phyloP scores from a whole-genome alignment of 176 grass and related monocot species.

The Raddia guianensis region DNA sequence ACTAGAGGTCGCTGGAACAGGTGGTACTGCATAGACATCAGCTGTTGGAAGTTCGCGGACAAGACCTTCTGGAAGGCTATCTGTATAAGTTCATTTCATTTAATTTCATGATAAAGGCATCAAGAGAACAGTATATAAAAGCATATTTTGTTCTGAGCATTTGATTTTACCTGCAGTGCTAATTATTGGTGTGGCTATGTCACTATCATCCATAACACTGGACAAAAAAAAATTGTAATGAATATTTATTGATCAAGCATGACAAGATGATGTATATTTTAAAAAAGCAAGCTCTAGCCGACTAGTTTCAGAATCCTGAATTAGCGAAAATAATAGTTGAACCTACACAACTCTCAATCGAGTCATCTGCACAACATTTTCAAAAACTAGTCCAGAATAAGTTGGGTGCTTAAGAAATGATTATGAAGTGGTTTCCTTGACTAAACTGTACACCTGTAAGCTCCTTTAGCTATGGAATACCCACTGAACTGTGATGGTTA shows the following conservation, averaged over 20 bases:
- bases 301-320: constrained; percentile 18
- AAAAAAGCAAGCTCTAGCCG: constrained; percentile 11
- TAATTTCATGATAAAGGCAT: neutral
- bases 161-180: constrained; percentile 36
- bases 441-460: neutral
- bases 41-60: constrained; percentile 83
- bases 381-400: neutral
- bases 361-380: neutral
- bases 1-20: constrained; percentile 18
- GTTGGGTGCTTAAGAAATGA: constrained; percentile 9
- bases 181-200: constrained; percentile 36
- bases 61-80: constrained; percentile 88
- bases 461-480: constrained; percentile 10
- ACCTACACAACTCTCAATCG: neutral
- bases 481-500: neutral
- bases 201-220: constrained; percentile 79
- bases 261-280: neutral
- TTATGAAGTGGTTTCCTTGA: neutral
- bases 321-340: constrained; percentile 8
- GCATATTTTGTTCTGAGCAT: constrained; percentile 6
- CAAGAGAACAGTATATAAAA: neutral
- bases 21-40: constrained; percentile 55
- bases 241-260: constrained; percentile 35
- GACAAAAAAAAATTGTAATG: constrained; percentile 22
- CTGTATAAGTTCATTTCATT: constrained; percentile 41